Base-by-base conservation (phyloP, 2,329 filamentous ascomycete species). In the Seiridium unicorne region DNA sequence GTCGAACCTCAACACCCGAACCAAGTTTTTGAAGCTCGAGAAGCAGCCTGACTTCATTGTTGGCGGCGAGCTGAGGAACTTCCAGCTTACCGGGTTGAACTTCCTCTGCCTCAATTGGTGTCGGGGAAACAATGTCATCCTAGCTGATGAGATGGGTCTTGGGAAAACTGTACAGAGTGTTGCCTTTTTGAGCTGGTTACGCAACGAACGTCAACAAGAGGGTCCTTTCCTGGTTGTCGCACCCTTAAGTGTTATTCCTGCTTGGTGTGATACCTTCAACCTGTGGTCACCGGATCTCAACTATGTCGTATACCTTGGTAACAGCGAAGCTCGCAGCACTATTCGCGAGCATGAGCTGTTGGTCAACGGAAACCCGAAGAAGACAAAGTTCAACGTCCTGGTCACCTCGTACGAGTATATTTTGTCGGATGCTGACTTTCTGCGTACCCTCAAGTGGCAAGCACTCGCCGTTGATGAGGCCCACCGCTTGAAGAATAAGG, bases 121-220 rank as follows among this genome's bases (percentile, higher is more conserved):
- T 57, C 89, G 90, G 69, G 89, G 88, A 59, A 95, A 95, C 74
- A 99, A 98, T 68, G 95, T 98, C 70, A 97, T 99, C 68, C 84
- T 99, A 57, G 95, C 95, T 54, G 95, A 99, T 72, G 95, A 99
- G 77, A 99, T 99, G 95, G 95, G 95, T 68, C 83, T 99, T 11
- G 95, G 95, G 35, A 99, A 99, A 79, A 99, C 95, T 0, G 95
- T 99, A 0, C 95, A 99, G 77, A 97, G 94, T 0, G 93, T 99
- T 35, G 89, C 94, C 0, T 98, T 98, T 74, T 89, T 99, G 74
- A 97, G 94, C 73, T 99, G 95, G 94, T 83, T 99, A 62, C 91
- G 92, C 58, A 94, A 98, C 75, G 88, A 93, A 61, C 88, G 94
- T 66, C 84, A 84, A 55, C 95, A 99, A 73, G 91, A 98, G 74